Evolutionary conservation across 495 filamentous ascomycete genomes (phyloP).

Genomic region (Cercophora scortea): DNA sequence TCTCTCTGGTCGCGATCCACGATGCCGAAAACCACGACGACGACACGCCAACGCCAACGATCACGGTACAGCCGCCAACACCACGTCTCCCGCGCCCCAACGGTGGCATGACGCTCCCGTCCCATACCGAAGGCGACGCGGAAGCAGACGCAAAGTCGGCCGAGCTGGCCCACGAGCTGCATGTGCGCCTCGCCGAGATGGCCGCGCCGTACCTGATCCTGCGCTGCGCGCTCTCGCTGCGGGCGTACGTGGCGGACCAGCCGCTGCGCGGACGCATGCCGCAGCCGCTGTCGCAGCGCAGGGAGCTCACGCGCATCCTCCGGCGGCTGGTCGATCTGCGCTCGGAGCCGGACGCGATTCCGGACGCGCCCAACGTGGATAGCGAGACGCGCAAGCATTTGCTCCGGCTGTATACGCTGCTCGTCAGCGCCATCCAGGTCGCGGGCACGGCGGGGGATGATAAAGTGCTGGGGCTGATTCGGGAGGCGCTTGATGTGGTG

Average conservation of each 20-base stretch:
- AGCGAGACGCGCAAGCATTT: slow-evolving; percentile 60
- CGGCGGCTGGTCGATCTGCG: slow-evolving; percentile 53
- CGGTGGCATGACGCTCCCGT: background rate
- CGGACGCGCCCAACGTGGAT: slow-evolving; percentile 49
- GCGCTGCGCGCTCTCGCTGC: slow-evolving; percentile 67
- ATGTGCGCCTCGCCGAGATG: slow-evolving; percentile 60
- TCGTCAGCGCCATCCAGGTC: slow-evolving; percentile 61
- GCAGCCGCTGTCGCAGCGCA: slow-evolving; percentile 72
- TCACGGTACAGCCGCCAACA: slow-evolving; percentile 21
- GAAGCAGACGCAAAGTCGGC: slow-evolving; percentile 3
- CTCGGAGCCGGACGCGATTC: slow-evolving; percentile 65
- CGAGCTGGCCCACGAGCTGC: slow-evolving; percentile 23
- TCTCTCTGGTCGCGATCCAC: slow-evolving; percentile 55
- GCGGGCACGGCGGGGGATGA: slow-evolving; percentile 56
- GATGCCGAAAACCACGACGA: slow-evolving; percentile 8
- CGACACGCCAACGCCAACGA: slow-evolving; percentile 19
- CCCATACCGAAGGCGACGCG: background rate
- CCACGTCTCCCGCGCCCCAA: slow-evolving; percentile 8
- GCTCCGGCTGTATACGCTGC: slow-evolving; percentile 71
- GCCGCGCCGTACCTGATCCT: slow-evolving; percentile 80
- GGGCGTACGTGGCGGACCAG: slow-evolving; percentile 83
- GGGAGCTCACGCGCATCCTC: slow-evolving; percentile 68
- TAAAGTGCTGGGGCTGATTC: slow-evolving; percentile 50
- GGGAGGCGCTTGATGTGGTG: slow-evolving; percentile 55
- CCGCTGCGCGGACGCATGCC: slow-evolving; percentile 89